Evolutionary conservation across 768 basidiomycete species (phyloP).

Genomic region (Cystobasidium onofrii): DNA sequence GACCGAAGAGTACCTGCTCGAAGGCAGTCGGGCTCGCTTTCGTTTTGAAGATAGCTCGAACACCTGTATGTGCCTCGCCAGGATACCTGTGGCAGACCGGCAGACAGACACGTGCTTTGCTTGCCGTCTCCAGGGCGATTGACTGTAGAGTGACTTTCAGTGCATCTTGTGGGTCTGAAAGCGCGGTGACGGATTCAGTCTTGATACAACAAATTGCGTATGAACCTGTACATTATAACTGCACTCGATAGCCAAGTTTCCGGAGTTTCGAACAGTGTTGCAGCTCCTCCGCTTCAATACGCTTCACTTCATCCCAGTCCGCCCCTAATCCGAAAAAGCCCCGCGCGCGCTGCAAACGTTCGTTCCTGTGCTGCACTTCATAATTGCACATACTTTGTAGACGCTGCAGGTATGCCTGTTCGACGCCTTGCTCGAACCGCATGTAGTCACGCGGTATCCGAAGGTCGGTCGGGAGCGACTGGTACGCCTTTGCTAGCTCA

Average conservation of each 20-base stretch:
- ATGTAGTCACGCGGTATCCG: slow-evolving; percentile 44
- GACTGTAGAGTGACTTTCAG: too few relatives aligned
- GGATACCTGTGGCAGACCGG: neutral
- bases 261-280: slow-evolving; percentile 70
- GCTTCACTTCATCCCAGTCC: slow-evolving; percentile 78
- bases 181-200: too few relatives aligned
- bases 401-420: slow-evolving; percentile 63
- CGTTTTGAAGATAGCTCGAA: too few relatives aligned
- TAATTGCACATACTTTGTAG: slow-evolving; percentile 65
- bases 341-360: slow-evolving; percentile 63
- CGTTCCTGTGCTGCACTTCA: slow-evolving; percentile 60
- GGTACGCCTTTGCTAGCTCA: neutral
- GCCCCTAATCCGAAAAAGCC: slow-evolving; percentile 87
- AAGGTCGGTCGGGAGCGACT: slow-evolving; percentile 43
- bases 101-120: neutral
- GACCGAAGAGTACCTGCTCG: too few relatives aligned
- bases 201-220: neutral
- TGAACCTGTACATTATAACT: neutral
- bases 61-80: too few relatives aligned
- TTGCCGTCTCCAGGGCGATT: too few relatives aligned
- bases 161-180: too few relatives aligned
- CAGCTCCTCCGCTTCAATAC: slow-evolving; percentile 62
- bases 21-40: too few relatives aligned
- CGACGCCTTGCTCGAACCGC: slow-evolving; percentile 66
- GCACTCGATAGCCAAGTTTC: slow-evolving; percentile 40